phyloP scores from a whole-genome alignment of 345 rosid genomes.

The Eucalyptus pauciflora region DNA sequence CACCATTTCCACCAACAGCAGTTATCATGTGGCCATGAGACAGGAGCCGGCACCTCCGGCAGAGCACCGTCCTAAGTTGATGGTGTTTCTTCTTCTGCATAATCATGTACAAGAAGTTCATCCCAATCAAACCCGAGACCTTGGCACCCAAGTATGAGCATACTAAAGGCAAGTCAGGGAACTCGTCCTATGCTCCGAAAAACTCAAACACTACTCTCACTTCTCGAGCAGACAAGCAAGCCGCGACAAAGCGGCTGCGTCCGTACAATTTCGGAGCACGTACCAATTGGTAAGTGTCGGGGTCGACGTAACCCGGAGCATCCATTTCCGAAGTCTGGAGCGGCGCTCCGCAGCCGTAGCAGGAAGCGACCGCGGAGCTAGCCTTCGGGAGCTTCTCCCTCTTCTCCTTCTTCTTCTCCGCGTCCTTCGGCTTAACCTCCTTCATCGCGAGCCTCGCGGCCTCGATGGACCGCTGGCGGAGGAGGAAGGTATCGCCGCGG shows the following conservation, averaged over 20 bases:
- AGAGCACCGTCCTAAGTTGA: slow-evolving; percentile 81
- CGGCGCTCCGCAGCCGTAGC: slow-evolving; percentile 97
- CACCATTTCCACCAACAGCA: slow-evolving; percentile 97
- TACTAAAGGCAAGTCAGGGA: background rate
- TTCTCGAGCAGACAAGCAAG: background rate
- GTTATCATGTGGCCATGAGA: slow-evolving; percentile 97
- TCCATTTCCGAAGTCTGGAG: slow-evolving; percentile 68
- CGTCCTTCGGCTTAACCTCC: slow-evolving; percentile 27
- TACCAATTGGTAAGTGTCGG: slow-evolving; percentile 67
- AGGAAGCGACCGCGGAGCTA: slow-evolving; percentile 30
- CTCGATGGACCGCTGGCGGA: slow-evolving; percentile 42
- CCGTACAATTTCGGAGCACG: background rate
- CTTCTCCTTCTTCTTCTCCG: slow-evolving; percentile 2
- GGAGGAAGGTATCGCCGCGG: slow-evolving; percentile 62
- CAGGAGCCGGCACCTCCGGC: slow-evolving; percentile 84
- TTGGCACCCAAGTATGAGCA: background rate
- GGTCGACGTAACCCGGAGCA: slow-evolving; percentile 73
- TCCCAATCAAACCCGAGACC: background rate
- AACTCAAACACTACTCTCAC: background rate
- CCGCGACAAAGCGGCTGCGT: background rate
- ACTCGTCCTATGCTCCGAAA: background rate
- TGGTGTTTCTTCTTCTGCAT: slow-evolving; percentile 88
- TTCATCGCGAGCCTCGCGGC: slow-evolving; percentile 38
- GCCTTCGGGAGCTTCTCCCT: slow-evolving; percentile 23
- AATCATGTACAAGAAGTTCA: background rate